These are phyloP conservation scores for Coemansia sp. DNA, from an alignment of 192 early-diverging fungal genomes.

Conservation along the genomic window DNA sequence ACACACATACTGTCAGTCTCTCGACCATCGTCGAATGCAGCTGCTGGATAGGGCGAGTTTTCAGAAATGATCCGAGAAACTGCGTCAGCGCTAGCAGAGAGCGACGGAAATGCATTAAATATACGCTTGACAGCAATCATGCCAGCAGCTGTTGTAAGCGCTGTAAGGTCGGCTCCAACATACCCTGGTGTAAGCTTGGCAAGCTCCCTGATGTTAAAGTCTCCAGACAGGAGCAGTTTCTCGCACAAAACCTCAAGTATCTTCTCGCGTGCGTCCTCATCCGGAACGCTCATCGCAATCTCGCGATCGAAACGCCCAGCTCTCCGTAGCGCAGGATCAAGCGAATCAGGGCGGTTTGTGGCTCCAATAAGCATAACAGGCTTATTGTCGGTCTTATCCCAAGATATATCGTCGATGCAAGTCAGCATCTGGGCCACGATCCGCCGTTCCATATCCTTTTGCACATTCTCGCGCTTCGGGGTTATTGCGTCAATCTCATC, in stretches of 20 bases:
- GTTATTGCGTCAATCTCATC: constrained; percentile 99
- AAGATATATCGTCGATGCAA: constrained; percentile 90
- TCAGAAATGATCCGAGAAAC: constrained; percentile 1
- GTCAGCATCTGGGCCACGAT: constrained; percentile 97
- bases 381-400: constrained; percentile 85
- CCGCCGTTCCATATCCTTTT: constrained; percentile 93
- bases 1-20: constrained; percentile 5
- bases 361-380: constrained; percentile 92
- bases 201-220: constrained; percentile 75
- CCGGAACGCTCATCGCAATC: constrained; percentile 87
- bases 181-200: constrained; percentile 95
- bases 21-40: not conserved
- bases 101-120: constrained; percentile 35
- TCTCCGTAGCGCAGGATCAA: constrained; percentile 80
- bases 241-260: constrained; percentile 33
- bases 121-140: constrained; percentile 87
- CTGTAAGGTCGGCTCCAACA: constrained; percentile 96
- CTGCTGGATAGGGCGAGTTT: constrained; percentile 1
- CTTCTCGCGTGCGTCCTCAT: constrained; percentile 83
- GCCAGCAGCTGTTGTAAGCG: constrained; percentile 87
- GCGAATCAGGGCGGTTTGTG: constrained; percentile 85
- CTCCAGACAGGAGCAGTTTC: constrained; percentile 77
- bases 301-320: constrained; percentile 90
- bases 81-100: not conserved
- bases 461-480: constrained; percentile 73